These are phyloP conservation scores for Monilinia aucupariae DNA, from an alignment of 2,329 filamentous ascomycete species.

Conservation along the genomic window DNA sequence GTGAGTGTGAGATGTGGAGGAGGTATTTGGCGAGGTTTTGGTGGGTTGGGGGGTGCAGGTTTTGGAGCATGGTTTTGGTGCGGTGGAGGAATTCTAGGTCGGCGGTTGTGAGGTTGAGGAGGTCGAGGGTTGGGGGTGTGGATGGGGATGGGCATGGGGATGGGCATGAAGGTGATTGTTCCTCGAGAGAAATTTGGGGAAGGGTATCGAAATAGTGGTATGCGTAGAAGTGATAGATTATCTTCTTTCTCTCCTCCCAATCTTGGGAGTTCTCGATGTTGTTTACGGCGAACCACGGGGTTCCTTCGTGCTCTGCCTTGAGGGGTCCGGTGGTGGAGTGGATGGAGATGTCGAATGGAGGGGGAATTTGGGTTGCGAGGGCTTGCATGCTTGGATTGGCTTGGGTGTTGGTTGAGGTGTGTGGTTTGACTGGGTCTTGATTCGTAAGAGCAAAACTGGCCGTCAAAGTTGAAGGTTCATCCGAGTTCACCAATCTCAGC, in stretches of 20 bases:
- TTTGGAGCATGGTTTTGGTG: background rate
- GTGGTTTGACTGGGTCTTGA: too few species aligned
- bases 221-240: constrained; percentile 1
- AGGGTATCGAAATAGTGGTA: constrained; percentile 1
- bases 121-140: too few species aligned
- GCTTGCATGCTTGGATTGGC: too few species aligned
- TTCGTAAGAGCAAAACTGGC: too few species aligned
- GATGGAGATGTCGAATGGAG: background rate
- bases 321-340: too few species aligned
- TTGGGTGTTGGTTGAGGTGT: too few species aligned
- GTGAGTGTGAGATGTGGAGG: background rate
- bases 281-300: too few species aligned
- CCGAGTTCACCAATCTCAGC: too few species aligned
- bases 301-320: background rate
- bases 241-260: background rate
- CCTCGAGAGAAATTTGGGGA: background rate
- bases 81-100: background rate
- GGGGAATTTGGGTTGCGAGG: too few species aligned
- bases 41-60: background rate
- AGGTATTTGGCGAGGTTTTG: background rate
- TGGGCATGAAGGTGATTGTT: too few species aligned
- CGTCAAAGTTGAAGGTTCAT: too few species aligned
- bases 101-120: background rate
- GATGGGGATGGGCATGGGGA: too few species aligned
- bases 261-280: background rate